Conservation (phyloP, 2,329 filamentous ascomycete species). For the Fusarium sp. region DNA sequence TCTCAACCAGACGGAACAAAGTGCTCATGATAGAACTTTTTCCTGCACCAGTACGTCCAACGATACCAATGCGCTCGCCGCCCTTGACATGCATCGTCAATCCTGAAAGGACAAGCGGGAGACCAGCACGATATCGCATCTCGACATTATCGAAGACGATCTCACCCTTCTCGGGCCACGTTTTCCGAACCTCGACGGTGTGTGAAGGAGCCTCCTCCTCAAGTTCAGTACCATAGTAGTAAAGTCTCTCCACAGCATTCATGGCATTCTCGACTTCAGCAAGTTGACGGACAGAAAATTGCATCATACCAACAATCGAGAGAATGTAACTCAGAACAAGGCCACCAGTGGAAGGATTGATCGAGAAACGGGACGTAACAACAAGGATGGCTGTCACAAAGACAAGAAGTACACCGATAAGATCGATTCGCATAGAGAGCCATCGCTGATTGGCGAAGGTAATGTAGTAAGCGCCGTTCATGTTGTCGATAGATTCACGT, state of each 20-base stretch:
- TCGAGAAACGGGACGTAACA: constrained; percentile 87
- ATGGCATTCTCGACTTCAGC: constrained; percentile 98
- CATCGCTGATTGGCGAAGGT: constrained; percentile 97
- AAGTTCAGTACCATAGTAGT: constrained; percentile 87
- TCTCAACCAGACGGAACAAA: constrained; percentile 78
- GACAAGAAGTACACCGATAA: constrained; percentile 84
- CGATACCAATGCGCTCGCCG: constrained; percentile 83
- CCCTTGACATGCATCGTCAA: constrained; percentile 76
- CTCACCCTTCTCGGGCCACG: constrained; percentile 89
- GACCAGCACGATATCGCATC: constrained; percentile 78
- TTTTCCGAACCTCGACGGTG: constrained; percentile 73
- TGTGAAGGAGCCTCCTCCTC: constrained; percentile 90
- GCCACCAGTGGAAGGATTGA: constrained; percentile 85
- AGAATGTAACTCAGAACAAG: constrained; percentile 94
- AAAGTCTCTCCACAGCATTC: constrained; percentile 92
- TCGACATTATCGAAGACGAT: constrained; percentile 79
- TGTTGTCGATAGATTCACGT: constrained; percentile 80
- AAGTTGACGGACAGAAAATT: constrained; percentile 92
- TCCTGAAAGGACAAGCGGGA: constrained; percentile 78
- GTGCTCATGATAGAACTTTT: constrained; percentile 87
- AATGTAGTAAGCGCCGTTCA: constrained; percentile 94
- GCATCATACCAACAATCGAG: constrained; percentile 92
- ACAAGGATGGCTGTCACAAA: constrained; percentile 91
- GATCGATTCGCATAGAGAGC: constrained; percentile 85
- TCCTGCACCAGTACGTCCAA: constrained; percentile 83